Base-by-base conservation (phyloP, 805 yeast species). In the Pichia paraexigua region DNA sequence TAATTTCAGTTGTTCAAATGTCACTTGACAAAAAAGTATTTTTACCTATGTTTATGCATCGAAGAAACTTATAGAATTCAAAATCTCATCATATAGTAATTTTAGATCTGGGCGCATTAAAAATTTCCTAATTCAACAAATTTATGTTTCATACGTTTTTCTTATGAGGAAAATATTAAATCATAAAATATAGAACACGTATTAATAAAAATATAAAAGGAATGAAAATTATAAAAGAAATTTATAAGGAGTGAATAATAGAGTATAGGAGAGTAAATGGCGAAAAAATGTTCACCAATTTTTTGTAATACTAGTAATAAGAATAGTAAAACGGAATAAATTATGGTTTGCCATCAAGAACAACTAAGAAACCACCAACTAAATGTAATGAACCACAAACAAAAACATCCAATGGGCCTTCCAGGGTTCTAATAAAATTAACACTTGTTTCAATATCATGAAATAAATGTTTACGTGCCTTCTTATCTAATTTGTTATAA, bases 341-440 rank as follows among this genome's bases (percentile, higher is more conserved):
- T n/a, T 32, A 35, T 15, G 48, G 53, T 43, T 53, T 53, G 9
- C 50, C 73, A 48, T 92, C 97, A 43, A 89, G 69, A 7, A 91
- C 97, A 3, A 89, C 90, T 40, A 94, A 69, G 52, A 94, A 78
- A 0, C 98, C 99, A 18, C 99, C 99, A 12, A 94, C 96, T 52
- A 95, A 72, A 65, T 92, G 97, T 57, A 94, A 72, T 6, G 97
- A 90, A 1, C 99, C 99, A 53, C 95, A 86, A 0, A 90, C 97
- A 69, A 90, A 85, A 1, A 89, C 95, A 56, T 89, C 90, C 22
- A 80, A 68, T 18, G 73, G 74, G 13, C 70, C 70, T 46, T 71
- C 71, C 44, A 78, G 62, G 24, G 76, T 67, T 53, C 77, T 75
- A 47, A 80, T 76, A 58, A 72, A 76, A 46, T 74, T 75, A 47